Conservation (phyloP, 2,329 filamentous ascomycete species). For the Exophiala dermatitidis region DNA sequence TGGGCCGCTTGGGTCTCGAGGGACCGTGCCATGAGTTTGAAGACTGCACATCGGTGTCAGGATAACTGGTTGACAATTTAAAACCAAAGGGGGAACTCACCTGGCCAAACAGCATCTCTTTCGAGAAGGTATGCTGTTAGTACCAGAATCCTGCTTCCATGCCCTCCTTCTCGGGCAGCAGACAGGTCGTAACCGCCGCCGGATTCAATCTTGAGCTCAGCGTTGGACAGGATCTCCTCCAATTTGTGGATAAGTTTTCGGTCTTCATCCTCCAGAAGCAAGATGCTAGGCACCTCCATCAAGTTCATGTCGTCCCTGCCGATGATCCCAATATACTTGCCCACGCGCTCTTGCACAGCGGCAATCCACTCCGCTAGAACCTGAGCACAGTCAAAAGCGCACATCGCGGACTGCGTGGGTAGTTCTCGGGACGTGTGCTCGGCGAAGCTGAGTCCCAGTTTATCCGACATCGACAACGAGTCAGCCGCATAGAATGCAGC, state of each 20-base stretch:
- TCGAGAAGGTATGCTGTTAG: constrained; percentile 82
- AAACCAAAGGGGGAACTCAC: constrained; percentile 44
- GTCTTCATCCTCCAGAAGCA: constrained; percentile 89
- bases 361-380: constrained; percentile 92
- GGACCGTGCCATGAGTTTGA: constrained; percentile 61
- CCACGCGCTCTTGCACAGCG: constrained; percentile 89
- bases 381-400: constrained; percentile 87
- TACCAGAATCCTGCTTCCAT: constrained; percentile 74
- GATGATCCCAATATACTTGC: constrained; percentile 76
- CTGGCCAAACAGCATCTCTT: constrained; percentile 86
- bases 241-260: constrained; percentile 77
- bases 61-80: not conserved
- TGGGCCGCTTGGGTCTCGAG: constrained; percentile 58
- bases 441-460: constrained; percentile 74
- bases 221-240: constrained; percentile 65
- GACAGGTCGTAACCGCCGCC: constrained; percentile 15
- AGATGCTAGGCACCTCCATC: constrained; percentile 71
- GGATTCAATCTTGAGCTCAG: constrained; percentile 59
- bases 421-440: constrained; percentile 78
- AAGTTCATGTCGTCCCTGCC: constrained; percentile 76
- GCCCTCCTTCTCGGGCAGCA: constrained; percentile 56
- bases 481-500: constrained; percentile 95
- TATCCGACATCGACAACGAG: constrained; percentile 81
- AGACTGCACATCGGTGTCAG: constrained; percentile 43
- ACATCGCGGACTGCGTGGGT: constrained; percentile 83